Evolutionary conservation across 2,329 filamentous ascomycete species (phyloP), one percentile per base, ranked within the genome.

Genomic region (Anthostomella pinea): DNA sequence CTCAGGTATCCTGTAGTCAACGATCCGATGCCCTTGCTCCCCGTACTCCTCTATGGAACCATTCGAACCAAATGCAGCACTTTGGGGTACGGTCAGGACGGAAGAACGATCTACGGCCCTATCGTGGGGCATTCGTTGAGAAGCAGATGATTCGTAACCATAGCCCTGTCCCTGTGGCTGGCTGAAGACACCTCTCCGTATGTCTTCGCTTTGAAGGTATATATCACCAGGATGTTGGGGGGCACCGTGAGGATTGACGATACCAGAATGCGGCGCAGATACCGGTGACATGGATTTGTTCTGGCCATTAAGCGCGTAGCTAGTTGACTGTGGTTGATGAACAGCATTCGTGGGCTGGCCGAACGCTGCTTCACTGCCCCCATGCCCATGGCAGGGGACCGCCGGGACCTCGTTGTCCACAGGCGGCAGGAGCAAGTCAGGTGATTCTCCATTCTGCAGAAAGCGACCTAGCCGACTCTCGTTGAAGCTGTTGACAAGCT

Each of bases 201-300:
- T 49, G 18, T 59, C 54, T 23, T 60, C 53, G 26, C 56, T 59
- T 31, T 52, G 52, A 9, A 55, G 51, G 33, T 61, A 61, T 29
- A 61, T 59, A 22, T 61, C 58, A 9, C 56, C 43, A 6, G 57
- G 57, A 23, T 61, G 57, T 41, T 60, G 57, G 6, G 57, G 57
- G 16, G 57, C 55, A 19, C 58, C 58, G 30, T 61, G 58, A 38
- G 56, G 55, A 36, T 57, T 57, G 15, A 47, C 39, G 18, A 45
- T 35, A 15, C 27, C 23, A n/a, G 46, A 41, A 35, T 48, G 45
- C 10, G 49, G 33, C 9, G 36, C 39, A 6, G 53, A 48, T 15
- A 28, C 46, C 10, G 41, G 43, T 3, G 53, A 52, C 16, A 40
- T 24, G 13, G 46, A 52, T 21, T 49, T 41, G 13, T 49, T 40